Conservation (phyloP, 306 rosid genomes). For the Corylus avellana region DNA sequence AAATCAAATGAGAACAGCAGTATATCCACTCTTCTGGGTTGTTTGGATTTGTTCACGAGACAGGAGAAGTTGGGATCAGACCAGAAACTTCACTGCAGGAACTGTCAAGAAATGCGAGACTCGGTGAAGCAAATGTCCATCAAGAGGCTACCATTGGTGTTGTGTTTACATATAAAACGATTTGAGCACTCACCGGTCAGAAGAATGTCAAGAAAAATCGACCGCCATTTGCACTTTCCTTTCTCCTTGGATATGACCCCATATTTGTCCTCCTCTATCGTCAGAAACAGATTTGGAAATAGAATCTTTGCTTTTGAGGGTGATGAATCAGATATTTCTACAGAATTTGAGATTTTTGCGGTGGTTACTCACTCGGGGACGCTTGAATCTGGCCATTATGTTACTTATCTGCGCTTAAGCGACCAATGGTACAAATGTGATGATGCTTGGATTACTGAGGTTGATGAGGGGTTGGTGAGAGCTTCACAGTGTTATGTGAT, state of each 20-base stretch:
- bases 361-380: slow-evolving; percentile 87
- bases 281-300: slow-evolving; percentile 81
- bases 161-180: slow-evolving; percentile 82
- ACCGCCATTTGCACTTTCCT: slow-evolving; percentile 73
- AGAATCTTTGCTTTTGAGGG: slow-evolving; percentile 74
- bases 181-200: slow-evolving; percentile 74
- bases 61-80: slow-evolving; percentile 94
- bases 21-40: slow-evolving; percentile 64
- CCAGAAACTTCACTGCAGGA: slow-evolving; percentile 81
- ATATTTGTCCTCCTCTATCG: slow-evolving; percentile 73
- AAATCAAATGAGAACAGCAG: slow-evolving; percentile 45
- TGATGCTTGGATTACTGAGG: slow-evolving; percentile 90
- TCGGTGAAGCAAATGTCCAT: slow-evolving; percentile 84
- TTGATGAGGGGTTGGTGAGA: slow-evolving; percentile 73
- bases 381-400: slow-evolving; percentile 84
- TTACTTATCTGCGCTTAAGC: slow-evolving; percentile 64
- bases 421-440: slow-evolving; percentile 87
- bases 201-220: slow-evolving; percentile 65
- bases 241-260: slow-evolving; percentile 85
- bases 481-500: slow-evolving; percentile 90
- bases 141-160: slow-evolving; percentile 72
- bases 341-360: slow-evolving; percentile 77
- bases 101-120: slow-evolving; percentile 69
- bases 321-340: slow-evolving; percentile 58
- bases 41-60: slow-evolving; percentile 80